These are phyloP conservation scores for Populus alba DNA, from an alignment of 345 rosid genomes.

Conservation along the genomic window DNA sequence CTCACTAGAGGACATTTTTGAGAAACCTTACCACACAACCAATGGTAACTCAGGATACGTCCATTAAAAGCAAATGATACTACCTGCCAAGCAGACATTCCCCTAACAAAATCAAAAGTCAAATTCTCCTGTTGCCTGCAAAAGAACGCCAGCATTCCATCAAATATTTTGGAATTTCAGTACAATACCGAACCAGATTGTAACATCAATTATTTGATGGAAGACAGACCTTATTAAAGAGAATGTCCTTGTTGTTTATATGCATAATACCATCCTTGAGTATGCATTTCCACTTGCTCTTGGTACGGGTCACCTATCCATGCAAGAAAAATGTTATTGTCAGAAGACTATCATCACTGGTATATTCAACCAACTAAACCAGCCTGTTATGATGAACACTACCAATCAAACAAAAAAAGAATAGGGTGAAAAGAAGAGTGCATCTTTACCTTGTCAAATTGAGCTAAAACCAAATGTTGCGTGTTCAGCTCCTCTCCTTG, in stretches of 20 bases:
- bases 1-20: constrained; percentile 22
- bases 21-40: constrained; percentile 30
- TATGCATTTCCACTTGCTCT: constrained; percentile 93
- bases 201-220: not conserved
- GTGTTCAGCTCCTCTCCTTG: constrained; percentile 89
- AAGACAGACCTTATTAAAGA: constrained; percentile 75
- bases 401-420: not conserved
- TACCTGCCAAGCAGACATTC: constrained; percentile 10
- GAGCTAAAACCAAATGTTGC: constrained; percentile 94
- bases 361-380: not conserved
- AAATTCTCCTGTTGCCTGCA: constrained; percentile 91
- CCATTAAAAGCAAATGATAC: constrained; percentile 15
- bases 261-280: constrained; percentile 98
- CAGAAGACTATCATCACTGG: not conserved
- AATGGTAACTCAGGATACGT: constrained; percentile 5
- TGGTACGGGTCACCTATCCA: constrained; percentile 84
- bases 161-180: not conserved
- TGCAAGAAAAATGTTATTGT: constrained; percentile 3
- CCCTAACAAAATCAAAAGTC: constrained; percentile 62
- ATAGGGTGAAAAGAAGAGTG: not conserved
- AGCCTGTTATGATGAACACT: not conserved
- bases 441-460: constrained; percentile 79
- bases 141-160: constrained; percentile 3
- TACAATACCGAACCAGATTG: not conserved
- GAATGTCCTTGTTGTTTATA: constrained; percentile 88